A percentile compares a stretch with the other conserved stretches of the same genome.
Conservation (phyloP, 164 flowering plant genomes). For the Stephania japonica region DNA sequence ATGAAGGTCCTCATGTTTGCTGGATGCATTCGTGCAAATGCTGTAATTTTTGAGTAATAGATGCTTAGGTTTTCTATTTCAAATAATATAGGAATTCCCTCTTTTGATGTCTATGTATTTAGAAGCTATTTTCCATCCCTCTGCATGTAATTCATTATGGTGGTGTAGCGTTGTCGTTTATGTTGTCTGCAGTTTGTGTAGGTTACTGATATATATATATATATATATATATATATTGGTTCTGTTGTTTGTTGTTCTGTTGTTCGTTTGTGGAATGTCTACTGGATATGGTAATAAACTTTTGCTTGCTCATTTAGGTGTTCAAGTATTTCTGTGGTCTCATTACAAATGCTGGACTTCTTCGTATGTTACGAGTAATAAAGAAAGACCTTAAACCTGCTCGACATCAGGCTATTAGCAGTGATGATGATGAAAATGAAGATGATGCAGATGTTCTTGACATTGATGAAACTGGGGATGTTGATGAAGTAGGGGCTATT, state of each 20-base stretch:
- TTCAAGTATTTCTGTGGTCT: conserved; percentile 64
- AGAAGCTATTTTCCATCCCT: no score
- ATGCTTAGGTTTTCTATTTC: no score
- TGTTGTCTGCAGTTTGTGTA: no score
- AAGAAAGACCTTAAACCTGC: conserved; percentile 79
- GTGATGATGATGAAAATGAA: conserved; percentile 40
- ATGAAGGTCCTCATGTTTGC: background rate
- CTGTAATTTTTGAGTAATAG: background rate
- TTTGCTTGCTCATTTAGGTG: conserved; percentile 41
- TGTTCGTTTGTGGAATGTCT: no score
- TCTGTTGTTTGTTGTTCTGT: no score
- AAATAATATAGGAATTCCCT: no score
- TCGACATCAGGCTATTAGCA: conserved; percentile 47
- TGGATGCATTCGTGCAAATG: background rate
- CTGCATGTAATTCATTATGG: no score
- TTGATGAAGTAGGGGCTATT: conserved; percentile 58
- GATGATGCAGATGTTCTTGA: conserved; percentile 68
- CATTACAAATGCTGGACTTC: conserved; percentile 56
- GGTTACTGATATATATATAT: no score
- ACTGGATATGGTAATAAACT: background rate
- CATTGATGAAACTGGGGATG: conserved; percentile 77
- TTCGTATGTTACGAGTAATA: conserved; percentile 40
- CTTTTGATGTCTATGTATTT: no score
- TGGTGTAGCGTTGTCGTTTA: no score
- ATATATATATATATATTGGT: no score